Base-by-base conservation (phyloP, 2,329 filamentous ascomycete genomes). In the Colletotrichum spaethianum region DNA sequence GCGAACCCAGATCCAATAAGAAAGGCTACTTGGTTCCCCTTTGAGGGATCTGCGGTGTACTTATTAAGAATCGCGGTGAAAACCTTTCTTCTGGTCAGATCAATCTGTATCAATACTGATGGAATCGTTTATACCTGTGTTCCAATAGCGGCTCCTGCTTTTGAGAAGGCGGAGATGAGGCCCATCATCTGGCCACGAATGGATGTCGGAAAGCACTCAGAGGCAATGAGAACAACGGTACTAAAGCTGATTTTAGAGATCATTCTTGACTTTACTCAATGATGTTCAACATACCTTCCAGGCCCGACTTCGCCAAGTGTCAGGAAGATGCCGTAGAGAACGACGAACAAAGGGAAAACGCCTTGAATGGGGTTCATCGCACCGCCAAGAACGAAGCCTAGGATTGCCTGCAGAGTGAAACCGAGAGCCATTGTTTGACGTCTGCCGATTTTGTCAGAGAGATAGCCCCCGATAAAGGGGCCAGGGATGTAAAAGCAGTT, bases 401-500 rank as follows among this genome's bases (percentile, higher is more conserved):
- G 79, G 26, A 84, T 72, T 3, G 82, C 82, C 76, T 84, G 83
- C 26, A 86, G 73, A 0, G 78, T 73, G 63, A 88, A 89, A 0
- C 87, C 87, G 1, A 89, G 77, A 0, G 84, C 82, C 85, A 88
- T 88, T 2, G 84, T 88, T 75, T 86, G 80, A 38, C 84, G 82
- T 2, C 87, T 80, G 9, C 86, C 86, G 38, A 88, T 86, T 42
- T 78, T 82, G 72, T 89, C 87, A 56, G 83, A 84, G 0, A 88
- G 78, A 14, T 83, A 81, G 0, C 85, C 86, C 7, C 87, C 86
- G 3, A 87, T 31, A 31, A 88, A 80, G 4, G 82, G 82, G 0
- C 86, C 86, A 0, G 86, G 86, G 12, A 88, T 77, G 63, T 86
- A 86, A 75, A 88, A 88, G 75, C 82, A 86, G 73, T 87, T 88